A percentile compares a stretch with the other conserved stretches of the same genome.
Evolutionary conservation across 116 monocot species (phyloP).

Genomic region (Iris pallida): DNA sequence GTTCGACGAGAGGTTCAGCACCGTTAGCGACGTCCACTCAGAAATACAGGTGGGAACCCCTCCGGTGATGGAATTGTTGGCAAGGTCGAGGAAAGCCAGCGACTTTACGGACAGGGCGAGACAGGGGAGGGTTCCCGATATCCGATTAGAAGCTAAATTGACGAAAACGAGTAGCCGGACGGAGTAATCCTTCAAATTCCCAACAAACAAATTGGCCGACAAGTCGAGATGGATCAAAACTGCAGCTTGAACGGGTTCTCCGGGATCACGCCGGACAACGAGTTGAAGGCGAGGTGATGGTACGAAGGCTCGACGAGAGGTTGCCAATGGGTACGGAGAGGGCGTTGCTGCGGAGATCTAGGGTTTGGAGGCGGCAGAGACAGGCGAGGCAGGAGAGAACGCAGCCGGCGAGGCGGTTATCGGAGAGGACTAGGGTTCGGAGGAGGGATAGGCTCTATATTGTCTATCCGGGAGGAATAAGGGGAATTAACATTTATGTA

Average conservation of each 20-base stretch:
- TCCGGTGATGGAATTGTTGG: not conserved
- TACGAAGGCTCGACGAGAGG: constrained; percentile 16
- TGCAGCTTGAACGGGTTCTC: constrained; percentile 18
- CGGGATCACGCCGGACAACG: constrained; percentile 43
- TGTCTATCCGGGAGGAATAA: too few relatives aligned
- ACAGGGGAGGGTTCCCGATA: not conserved
- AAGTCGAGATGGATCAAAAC: constrained; percentile 35
- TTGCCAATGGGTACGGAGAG: constrained; percentile 31
- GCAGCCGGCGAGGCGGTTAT: constrained; percentile 45
- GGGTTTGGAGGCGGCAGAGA: constrained; percentile 25
- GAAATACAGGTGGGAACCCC: not conserved
- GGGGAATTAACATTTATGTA: too few relatives aligned
- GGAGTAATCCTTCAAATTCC: constrained; percentile 42
- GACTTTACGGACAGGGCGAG: not conserved
- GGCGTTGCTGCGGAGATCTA: constrained; percentile 39
- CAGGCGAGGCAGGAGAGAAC: constrained; percentile 33
- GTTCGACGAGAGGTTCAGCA: not conserved
- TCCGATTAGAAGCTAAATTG: not conserved
- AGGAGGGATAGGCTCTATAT: constrained; percentile 41
- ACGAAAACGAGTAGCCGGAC: not conserved
- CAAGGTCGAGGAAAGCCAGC: not conserved
- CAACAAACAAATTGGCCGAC: constrained; percentile 37
- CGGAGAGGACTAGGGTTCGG: constrained; percentile 59
- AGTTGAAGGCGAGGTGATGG: constrained; percentile 28
- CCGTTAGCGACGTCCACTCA: not conserved